phyloP scores from a whole-genome alignment of 805 yeast species.

The Saturnispora sekii region DNA sequence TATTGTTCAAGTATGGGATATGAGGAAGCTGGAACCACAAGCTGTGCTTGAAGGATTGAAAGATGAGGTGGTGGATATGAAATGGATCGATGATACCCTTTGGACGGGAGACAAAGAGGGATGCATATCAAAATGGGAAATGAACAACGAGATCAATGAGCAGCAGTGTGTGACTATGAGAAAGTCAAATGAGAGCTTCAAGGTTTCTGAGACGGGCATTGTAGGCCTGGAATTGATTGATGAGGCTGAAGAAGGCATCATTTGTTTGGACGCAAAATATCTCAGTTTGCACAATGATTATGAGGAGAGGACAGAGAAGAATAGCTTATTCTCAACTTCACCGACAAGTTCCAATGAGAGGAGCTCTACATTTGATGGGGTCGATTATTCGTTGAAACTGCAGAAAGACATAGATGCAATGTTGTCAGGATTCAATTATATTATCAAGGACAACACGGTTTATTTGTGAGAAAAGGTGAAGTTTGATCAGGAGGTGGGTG shows the following conservation, averaged over 20 bases:
- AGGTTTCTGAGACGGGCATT: conserved; percentile 36
- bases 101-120: conserved; percentile 60
- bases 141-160: not conserved
- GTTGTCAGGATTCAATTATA: conserved; percentile 12
- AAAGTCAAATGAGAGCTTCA: not conserved
- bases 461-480: conserved; percentile 8
- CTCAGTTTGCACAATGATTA: conserved; percentile 41
- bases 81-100: conserved; percentile 42
- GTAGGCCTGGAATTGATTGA: conserved; percentile 35
- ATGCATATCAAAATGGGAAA: conserved; percentile 51
- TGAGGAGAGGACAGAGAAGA: not conserved
- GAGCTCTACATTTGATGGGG: no score
- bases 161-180: not conserved
- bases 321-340: not conserved
- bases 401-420: conserved; percentile 11
- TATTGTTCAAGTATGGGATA: conserved; percentile 64
- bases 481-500: no score
- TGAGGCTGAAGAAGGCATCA: conserved; percentile 22
- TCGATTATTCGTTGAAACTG: conserved; percentile 4
- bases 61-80: conserved; percentile 43
- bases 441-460: conserved; percentile 13
- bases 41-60: conserved; percentile 47
- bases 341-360: not conserved
- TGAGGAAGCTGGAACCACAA: conserved; percentile 46
- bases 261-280: conserved; percentile 46